Evolutionary conservation across 2,329 filamentous ascomycete genomes (phyloP).

Genomic region (Stagonosporopsis cucurbitacearum): DNA sequence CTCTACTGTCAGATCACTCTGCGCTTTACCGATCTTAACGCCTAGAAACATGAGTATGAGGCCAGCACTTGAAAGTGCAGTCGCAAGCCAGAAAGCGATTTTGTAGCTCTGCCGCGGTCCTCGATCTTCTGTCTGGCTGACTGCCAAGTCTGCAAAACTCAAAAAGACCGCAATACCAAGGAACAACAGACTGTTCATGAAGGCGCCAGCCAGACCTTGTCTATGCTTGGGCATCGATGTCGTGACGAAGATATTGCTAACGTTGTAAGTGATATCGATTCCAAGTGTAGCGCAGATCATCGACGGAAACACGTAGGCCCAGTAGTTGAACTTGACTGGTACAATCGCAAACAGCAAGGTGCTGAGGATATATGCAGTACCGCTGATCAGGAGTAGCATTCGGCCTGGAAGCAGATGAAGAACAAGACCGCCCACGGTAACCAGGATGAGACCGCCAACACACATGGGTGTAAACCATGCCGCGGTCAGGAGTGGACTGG

Average conservation of each 20-base stretch:
- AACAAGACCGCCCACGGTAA: conserved; percentile 43
- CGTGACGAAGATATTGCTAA: conserved; percentile 49
- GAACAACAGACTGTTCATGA: conserved; percentile 47
- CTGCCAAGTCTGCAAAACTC: conserved; percentile 46
- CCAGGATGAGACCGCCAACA: conserved; percentile 44
- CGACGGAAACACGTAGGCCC: conserved; percentile 48
- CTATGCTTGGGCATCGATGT: conserved; percentile 43
- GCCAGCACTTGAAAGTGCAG: conserved; percentile 35
- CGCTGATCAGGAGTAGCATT: conserved; percentile 42
- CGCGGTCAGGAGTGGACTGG: conserved; percentile 38
- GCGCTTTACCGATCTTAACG: conserved; percentile 48
- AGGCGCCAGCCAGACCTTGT: conserved; percentile 46
- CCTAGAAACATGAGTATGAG: conserved; percentile 46
- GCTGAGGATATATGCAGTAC: conserved; percentile 38
- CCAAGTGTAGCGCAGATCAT: conserved; percentile 54
- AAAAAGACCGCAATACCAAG: conserved; percentile 47
- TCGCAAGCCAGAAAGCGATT: conserved; percentile 47
- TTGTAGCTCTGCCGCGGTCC: conserved; percentile 45
- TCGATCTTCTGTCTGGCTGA: conserved; percentile 39
- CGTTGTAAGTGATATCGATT: conserved; percentile 48
- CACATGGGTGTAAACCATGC: conserved; percentile 49
- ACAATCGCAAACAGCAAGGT: conserved; percentile 46
- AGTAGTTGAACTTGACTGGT: conserved; percentile 42
- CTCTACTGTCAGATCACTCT: conserved; percentile 44
- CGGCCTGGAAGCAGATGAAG: conserved; percentile 46